phyloP scores from a whole-genome alignment of 108 stramenopile species.

The Stephanodiscus triporus region DNA sequence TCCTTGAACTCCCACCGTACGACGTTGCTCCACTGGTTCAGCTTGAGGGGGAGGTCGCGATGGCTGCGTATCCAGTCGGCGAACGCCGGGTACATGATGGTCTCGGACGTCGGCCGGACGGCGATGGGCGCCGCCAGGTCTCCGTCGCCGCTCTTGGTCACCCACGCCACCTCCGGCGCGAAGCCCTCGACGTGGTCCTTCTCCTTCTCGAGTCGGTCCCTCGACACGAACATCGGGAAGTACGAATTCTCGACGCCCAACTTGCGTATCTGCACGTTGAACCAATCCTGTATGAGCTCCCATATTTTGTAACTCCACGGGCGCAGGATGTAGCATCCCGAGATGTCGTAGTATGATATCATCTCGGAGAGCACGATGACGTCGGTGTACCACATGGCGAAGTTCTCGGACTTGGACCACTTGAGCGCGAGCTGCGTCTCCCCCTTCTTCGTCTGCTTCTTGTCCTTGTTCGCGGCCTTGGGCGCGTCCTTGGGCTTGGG shows the following conservation, averaged over 20 bases:
- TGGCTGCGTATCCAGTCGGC: conserved; percentile 94
- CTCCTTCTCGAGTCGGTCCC: conserved; percentile 93
- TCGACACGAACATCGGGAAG: conserved; percentile 97
- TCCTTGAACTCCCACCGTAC: conserved; percentile 99
- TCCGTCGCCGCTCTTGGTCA: conserved; percentile 87
- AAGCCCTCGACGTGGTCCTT: conserved; percentile 99
- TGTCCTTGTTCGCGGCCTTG: conserved; percentile 47
- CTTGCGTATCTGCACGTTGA: conserved; percentile 87
- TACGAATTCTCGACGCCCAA: conserved; percentile 96
- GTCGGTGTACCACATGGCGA: conserved; percentile 97
- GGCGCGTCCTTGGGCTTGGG: conserved; percentile 24
- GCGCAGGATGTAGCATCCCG: conserved; percentile 99
- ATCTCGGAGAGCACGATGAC: conserved; percentile 98
- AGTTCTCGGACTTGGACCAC: conserved; percentile 94
- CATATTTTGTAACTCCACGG: conserved; percentile 99
- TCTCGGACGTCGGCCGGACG: conserved; percentile 97
- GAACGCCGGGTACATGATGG: conserved; percentile 99
- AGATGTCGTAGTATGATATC: conserved; percentile 99
- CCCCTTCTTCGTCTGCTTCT: conserved; percentile 77
- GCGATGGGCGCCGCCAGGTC: conserved; percentile 97
- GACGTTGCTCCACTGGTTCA: conserved; percentile 99
- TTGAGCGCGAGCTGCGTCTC: conserved; percentile 79
- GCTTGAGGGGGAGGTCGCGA: conserved; percentile 95
- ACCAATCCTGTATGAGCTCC: conserved; percentile 97
- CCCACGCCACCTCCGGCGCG: conserved; percentile 98